Evolutionary conservation across 352 stramenopile genomes (phyloP).

Genomic region (Detonula confervacea): DNA sequence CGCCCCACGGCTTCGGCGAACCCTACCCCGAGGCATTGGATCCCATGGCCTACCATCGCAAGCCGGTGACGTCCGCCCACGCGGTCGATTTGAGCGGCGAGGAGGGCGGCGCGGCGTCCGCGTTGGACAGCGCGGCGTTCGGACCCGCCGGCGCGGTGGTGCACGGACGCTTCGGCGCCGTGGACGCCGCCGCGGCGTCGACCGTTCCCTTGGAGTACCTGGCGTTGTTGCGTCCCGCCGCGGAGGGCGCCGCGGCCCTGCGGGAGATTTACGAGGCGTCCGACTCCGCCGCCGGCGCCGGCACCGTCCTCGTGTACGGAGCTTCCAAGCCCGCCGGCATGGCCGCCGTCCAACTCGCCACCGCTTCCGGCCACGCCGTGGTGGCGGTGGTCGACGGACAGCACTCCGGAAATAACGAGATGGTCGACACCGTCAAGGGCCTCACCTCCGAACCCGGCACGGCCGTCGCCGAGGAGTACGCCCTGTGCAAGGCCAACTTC

Average conservation of each 20-base stretch:
- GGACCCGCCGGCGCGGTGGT: conserved; percentile 60
- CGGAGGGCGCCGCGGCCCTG: conserved; percentile 70
- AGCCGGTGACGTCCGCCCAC: conserved; percentile 74
- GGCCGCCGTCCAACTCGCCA: conserved; percentile 64
- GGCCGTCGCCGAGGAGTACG: conserved; percentile 77
- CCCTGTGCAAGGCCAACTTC: conserved; percentile 79
- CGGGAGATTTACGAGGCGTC: conserved; percentile 41
- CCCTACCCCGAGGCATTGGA: conserved; percentile 22
- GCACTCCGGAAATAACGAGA: conserved; percentile 72
- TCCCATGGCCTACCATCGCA: conserved; percentile 53
- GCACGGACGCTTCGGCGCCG: conserved; percentile 70
- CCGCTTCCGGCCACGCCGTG: conserved; percentile 58
- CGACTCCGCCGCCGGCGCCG: conserved; percentile 16
- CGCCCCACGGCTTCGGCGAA: conserved; percentile 35
- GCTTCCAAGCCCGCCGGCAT: conserved; percentile 65
- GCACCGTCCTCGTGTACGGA: conserved; percentile 77
- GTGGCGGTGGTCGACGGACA: conserved; percentile 75
- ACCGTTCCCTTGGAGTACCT: conserved; percentile 80
- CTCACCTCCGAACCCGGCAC: conserved; percentile 76
- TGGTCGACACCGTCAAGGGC: conserved; percentile 75
- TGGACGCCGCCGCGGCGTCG: conserved; percentile 37
- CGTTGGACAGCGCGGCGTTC: conserved; percentile 67
- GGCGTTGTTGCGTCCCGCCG: conserved; percentile 68
- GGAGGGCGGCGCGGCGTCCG: conserved; percentile 43
- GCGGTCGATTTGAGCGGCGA: conserved; percentile 62